Evolutionary conservation across 2,329 filamentous ascomycete genomes (phyloP).

Genomic region (Cercospora sesami): DNA sequence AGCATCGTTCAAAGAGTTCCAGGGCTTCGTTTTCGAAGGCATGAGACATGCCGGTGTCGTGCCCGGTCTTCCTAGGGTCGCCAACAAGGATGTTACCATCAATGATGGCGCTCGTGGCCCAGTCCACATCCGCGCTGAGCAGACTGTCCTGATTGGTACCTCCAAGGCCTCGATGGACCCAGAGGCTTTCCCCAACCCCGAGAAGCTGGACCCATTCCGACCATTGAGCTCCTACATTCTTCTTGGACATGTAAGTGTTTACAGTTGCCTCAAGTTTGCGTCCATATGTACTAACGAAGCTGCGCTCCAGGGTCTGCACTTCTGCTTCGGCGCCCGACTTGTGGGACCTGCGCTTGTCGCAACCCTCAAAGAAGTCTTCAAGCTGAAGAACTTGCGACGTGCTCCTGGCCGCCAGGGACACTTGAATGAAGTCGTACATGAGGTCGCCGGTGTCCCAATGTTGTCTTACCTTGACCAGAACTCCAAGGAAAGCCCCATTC

Average conservation of each 20-base stretch:
- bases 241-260: conserved; percentile 37
- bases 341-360: conserved; percentile 45
- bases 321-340: conserved; percentile 45
- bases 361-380: conserved; percentile 49
- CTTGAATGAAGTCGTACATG: conserved; percentile 48
- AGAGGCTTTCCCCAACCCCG: conserved; percentile 44
- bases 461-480: conserved; percentile 52
- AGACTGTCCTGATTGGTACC: conserved; percentile 48
- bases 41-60: conserved; percentile 56
- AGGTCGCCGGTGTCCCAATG: conserved; percentile 52
- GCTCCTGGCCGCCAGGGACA: conserved; percentile 42
- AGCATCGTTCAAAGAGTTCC: conserved; percentile 49
- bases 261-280: not conserved
- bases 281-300: not conserved
- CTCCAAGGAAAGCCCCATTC: conserved; percentile 50
- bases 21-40: conserved; percentile 57
- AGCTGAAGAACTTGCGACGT: conserved; percentile 46
- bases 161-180: conserved; percentile 48
- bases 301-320: conserved; percentile 41
- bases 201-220: conserved; percentile 47
- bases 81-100: conserved; percentile 46
- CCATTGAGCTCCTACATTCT: conserved; percentile 42
- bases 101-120: conserved; percentile 51
- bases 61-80: conserved; percentile 55
- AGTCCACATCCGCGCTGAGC: conserved; percentile 48